These are phyloP conservation scores for Stenogyne calaminthoides DNA, from an alignment of 305 asterid species.

Conservation along the genomic window DNA sequence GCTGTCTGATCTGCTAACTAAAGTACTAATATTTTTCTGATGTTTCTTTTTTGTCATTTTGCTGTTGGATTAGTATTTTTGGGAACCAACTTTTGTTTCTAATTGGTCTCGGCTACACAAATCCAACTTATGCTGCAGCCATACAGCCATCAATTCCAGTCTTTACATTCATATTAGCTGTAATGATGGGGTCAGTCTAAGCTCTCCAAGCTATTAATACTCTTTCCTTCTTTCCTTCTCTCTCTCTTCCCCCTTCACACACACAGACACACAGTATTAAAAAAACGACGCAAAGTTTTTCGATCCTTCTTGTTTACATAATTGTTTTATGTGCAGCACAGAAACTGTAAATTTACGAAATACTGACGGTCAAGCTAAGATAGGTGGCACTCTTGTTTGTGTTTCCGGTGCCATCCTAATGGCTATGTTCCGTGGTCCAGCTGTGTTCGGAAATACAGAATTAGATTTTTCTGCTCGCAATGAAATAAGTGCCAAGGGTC, in stretches of 20 bases:
- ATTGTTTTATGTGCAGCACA: slow-evolving; percentile 70
- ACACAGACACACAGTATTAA: not conserved
- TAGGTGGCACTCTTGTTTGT: slow-evolving; percentile 89
- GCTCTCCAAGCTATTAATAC: slow-evolving; percentile 20
- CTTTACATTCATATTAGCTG: slow-evolving; percentile 85
- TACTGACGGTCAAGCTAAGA: slow-evolving; percentile 84
- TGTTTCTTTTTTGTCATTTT: slow-evolving; percentile 20
- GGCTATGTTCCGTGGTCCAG: slow-evolving; percentile 90
- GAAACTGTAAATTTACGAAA: slow-evolving; percentile 75
- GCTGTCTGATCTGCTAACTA: slow-evolving; percentile 8
- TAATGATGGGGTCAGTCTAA: slow-evolving; percentile 80
- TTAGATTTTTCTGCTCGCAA: slow-evolving; percentile 49
- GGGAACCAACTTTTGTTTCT: slow-evolving; percentile 95
- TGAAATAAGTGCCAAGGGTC: slow-evolving; percentile 83
- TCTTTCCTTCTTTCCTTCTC: slow-evolving; percentile 17
- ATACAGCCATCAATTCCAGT: slow-evolving; percentile 97
- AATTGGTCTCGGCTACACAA: slow-evolving; percentile 93
- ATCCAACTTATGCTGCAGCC: slow-evolving; percentile 95
- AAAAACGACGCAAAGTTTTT: not conserved
- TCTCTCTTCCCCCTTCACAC: not conserved
- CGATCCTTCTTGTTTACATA: slow-evolving; percentile 30
- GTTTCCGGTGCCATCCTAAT: slow-evolving; percentile 87
- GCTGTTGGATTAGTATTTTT: slow-evolving; percentile 59
- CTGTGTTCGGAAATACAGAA: slow-evolving; percentile 65
- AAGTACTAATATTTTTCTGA: slow-evolving; percentile 17